Evolutionary conservation across 2,329 filamentous ascomycete species (phyloP).

Genomic region (Diplodia scrobiculata): DNA sequence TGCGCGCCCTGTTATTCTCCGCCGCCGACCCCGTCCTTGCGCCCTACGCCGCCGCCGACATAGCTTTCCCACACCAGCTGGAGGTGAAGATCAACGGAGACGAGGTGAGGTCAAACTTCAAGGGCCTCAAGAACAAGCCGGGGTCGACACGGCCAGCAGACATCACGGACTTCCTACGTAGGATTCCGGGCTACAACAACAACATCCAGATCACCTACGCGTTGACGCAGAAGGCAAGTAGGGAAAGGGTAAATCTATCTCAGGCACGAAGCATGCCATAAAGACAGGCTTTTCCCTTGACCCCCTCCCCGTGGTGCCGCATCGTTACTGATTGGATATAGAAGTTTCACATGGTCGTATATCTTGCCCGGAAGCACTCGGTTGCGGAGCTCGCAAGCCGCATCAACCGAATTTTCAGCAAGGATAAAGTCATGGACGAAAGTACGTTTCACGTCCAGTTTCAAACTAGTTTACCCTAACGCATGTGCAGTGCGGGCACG

Average conservation of each 20-base stretch:
- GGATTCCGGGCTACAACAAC: constrained; percentile 72
- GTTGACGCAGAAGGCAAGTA: constrained; percentile 72
- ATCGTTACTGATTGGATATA: constrained; percentile 31
- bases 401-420: constrained; percentile 75
- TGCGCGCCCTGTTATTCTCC: constrained; percentile 82
- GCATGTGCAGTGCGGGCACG: constrained; percentile 68
- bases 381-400: constrained; percentile 70
- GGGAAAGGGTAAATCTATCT: constrained; percentile 31
- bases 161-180: constrained; percentile 74
- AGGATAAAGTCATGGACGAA: constrained; percentile 78
- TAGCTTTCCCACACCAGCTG: constrained; percentile 87
- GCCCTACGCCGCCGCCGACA: constrained; percentile 56
- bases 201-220: constrained; percentile 86
- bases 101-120: constrained; percentile 88
- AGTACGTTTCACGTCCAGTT: constrained; percentile 58
- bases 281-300: neutral
- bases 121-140: constrained; percentile 92
- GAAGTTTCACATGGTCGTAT: constrained; percentile 62
- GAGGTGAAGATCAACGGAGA: constrained; percentile 88
- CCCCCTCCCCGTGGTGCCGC: too few species aligned
- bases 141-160: constrained; percentile 93
- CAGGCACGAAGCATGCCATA: constrained; percentile 6
- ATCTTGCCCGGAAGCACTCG: constrained; percentile 72
- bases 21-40: constrained; percentile 57
- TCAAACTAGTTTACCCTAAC: neutral